These are phyloP conservation scores for Nicotiana noctiflora DNA, from an alignment of 257 asterid genomes.

Conservation along the genomic window DNA sequence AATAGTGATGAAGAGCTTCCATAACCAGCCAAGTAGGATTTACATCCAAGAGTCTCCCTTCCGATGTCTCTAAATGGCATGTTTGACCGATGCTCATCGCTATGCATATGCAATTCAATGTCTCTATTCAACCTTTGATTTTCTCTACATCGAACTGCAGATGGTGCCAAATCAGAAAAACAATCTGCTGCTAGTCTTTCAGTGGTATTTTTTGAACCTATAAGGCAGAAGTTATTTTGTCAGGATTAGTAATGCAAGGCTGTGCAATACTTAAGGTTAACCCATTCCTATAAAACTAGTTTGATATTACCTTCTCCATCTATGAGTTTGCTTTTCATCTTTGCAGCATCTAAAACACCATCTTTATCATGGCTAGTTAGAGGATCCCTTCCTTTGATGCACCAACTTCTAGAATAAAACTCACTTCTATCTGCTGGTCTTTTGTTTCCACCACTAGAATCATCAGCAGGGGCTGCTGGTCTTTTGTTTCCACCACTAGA, in stretches of 20 bases:
- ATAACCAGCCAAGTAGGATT: constrained; percentile 21
- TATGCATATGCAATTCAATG: constrained; percentile 18
- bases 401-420: constrained; percentile 82
- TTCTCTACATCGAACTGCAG: constrained; percentile 34
- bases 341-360: constrained; percentile 31
- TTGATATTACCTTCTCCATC: constrained; percentile 40
- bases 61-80: constrained; percentile 16
- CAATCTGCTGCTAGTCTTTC: constrained; percentile 8
- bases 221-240: constrained; percentile 8
- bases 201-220: constrained; percentile 17
- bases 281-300: background rate
- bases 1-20: constrained; percentile 22
- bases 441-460: constrained; percentile 39
- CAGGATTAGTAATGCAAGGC: background rate
- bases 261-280: background rate
- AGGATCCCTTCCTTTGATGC: constrained; percentile 53
- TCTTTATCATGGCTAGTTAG: constrained; percentile 15
- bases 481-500: constrained; percentile 41
- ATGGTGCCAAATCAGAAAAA: constrained; percentile 37
- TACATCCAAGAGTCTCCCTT: constrained; percentile 21
- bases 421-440: constrained; percentile 49
- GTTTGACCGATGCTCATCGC: constrained; percentile 13
- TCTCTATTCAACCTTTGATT: constrained; percentile 31
- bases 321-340: constrained; percentile 25
- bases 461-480: constrained; percentile 36